Evolutionary conservation across 2,329 filamentous ascomycete species (phyloP), one percentile per base, ranked within the genome.

Genomic region (Fonsecaea monophora): DNA sequence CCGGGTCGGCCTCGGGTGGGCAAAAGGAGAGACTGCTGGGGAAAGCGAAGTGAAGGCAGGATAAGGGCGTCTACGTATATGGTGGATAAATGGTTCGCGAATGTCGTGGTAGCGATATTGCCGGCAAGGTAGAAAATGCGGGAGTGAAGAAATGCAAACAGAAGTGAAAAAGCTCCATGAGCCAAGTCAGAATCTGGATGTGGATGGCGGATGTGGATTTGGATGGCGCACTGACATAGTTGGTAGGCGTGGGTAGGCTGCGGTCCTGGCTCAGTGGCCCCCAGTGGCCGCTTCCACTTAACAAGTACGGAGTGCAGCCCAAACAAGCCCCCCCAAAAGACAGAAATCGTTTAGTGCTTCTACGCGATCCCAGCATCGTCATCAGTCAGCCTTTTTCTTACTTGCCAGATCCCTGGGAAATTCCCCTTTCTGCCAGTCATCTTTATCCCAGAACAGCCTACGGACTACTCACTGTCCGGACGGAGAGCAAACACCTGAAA

Each of bases 181-280:
- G 59, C 59, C 48, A 61, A 61, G 59, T 61, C 59, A 61, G 59
- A 61, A 61, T 61, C 59, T 53, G 48, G 59, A 61, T 53, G 59
- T 61, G 59, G 42, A 61, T 50, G 45, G 45, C 9, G 45, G 45
- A 50, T 50, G 45, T 50, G 45, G 45, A 25, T 50, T 25, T 50
- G 45, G 45, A 50, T 50, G 21, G 45, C 45, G 45, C 45, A 50
- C 45, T 25, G 45, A 13, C 45, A 50, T 25, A 25, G 25, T 25
- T 25, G 25, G 25, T 50, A 21, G 18, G 45, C 59, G 59, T 54
- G 59, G 45, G 59, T 61, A 38, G 37, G 59, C n/a, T 9, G 21
- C 45, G 21, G 18, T 21, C 12, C 45, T 25, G 40, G 40, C 15
- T 15, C 40, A 42, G 40, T 42, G 6, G n/a, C 38, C 10, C 3